These are phyloP conservation scores for Macroventuria anomochaeta DNA, from an alignment of 2,329 filamentous ascomycete genomes.

Conservation along the genomic window DNA sequence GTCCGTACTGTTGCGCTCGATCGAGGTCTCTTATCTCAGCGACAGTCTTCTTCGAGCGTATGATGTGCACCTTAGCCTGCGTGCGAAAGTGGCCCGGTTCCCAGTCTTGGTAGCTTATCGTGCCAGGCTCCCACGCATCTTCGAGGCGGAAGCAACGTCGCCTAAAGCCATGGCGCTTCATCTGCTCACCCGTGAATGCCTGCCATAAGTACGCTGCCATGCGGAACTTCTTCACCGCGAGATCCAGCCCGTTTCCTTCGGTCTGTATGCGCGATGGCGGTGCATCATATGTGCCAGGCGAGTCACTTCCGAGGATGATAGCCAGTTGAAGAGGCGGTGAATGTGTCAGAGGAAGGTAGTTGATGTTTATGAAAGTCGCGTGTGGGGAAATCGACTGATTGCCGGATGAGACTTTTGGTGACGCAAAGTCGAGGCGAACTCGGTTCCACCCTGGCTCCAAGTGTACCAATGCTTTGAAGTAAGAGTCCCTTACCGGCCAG, in stretches of 20 bases:
- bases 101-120: slow-evolving; percentile 76
- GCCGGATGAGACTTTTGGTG: slow-evolving; percentile 77
- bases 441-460: slow-evolving; percentile 90
- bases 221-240: slow-evolving; percentile 85
- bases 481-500: slow-evolving; percentile 88
- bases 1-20: slow-evolving; percentile 76
- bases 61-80: slow-evolving; percentile 87
- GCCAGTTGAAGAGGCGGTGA: slow-evolving; percentile 87
- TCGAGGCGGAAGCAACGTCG: slow-evolving; percentile 88
- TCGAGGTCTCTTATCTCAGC: slow-evolving; percentile 81
- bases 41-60: slow-evolving; percentile 82
- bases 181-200: slow-evolving; percentile 94
- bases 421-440: slow-evolving; percentile 85
- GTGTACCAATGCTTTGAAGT: slow-evolving; percentile 91
- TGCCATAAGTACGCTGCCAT: slow-evolving; percentile 98
- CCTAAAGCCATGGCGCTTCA: slow-evolving; percentile 87
- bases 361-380: slow-evolving; percentile 79
- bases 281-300: slow-evolving; percentile 82
- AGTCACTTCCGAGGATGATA: slow-evolving; percentile 87
- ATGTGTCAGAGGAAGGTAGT: slow-evolving; percentile 81
- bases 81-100: slow-evolving; percentile 78
- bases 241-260: slow-evolving; percentile 82
- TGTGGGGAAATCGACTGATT: slow-evolving; percentile 73
- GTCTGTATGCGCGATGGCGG: slow-evolving; percentile 74
- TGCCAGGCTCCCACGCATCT: slow-evolving; percentile 90